Conservation (phyloP, 495 filamentous ascomycete species). For the Apodospora peruviana region DNA sequence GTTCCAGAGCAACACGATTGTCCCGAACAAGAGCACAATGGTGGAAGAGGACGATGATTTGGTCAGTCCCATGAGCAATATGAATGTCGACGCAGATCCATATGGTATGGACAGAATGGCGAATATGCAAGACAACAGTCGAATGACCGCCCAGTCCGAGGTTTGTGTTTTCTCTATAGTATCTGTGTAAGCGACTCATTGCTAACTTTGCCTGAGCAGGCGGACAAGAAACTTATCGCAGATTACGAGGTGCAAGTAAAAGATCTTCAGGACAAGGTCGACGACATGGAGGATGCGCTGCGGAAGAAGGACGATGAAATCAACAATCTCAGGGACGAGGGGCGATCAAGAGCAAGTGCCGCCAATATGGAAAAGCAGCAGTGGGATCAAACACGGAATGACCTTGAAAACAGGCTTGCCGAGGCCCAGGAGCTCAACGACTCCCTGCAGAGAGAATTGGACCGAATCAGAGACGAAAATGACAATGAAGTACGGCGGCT, state of each 20-base stretch:
- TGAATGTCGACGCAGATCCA: constrained; percentile 54
- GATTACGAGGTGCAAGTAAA: constrained; percentile 75
- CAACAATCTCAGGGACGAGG: constrained; percentile 31
- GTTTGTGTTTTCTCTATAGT: constrained; percentile 21
- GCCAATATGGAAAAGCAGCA: constrained; percentile 56
- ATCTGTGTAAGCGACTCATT: background rate
- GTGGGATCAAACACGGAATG: constrained; percentile 67
- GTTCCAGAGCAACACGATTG: constrained; percentile 92
- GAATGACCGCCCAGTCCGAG: constrained; percentile 51
- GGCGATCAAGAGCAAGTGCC: constrained; percentile 36
- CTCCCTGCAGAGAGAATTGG: constrained; percentile 70
- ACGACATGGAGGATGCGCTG: constrained; percentile 59
- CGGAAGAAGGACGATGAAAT: constrained; percentile 48
- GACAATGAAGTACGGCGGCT: constrained; percentile 57
- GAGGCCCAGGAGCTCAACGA: constrained; percentile 73
- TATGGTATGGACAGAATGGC: constrained; percentile 55
- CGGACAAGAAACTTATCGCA: constrained; percentile 63
- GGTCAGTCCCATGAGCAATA: constrained; percentile 30
- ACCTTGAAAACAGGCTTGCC: constrained; percentile 71
- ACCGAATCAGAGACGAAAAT: constrained; percentile 63
- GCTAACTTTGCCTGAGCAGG: constrained; percentile 28
- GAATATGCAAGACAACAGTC: constrained; percentile 49
- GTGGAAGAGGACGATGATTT: constrained; percentile 89
- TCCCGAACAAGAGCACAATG: constrained; percentile 97
- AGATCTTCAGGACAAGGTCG: constrained; percentile 67